Conservation (phyloP, 2,329 filamentous ascomycete genomes). For the Tolypocladium ophioglossoides region DNA sequence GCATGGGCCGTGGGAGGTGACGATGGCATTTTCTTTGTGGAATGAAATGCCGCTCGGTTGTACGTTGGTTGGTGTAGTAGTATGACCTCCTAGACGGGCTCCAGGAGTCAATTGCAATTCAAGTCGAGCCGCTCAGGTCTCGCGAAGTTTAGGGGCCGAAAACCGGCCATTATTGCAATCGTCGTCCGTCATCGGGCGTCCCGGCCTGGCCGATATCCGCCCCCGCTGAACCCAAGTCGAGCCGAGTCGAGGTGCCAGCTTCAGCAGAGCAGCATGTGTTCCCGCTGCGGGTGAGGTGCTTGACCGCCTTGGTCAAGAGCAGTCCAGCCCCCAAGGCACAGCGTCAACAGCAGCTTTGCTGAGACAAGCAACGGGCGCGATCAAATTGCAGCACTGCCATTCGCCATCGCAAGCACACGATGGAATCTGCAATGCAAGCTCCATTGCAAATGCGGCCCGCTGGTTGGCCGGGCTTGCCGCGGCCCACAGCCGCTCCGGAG, state of each 20-base stretch:
- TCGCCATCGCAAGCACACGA: background rate
- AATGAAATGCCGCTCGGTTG: background rate
- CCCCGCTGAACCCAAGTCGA: no score
- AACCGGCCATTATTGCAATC: no score
- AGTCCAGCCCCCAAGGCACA: background rate
- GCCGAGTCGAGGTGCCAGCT: no score
- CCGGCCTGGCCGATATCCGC: no score
- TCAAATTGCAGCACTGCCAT: background rate
- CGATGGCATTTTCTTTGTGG: background rate
- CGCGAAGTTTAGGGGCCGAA: no score
- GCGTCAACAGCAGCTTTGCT: background rate
- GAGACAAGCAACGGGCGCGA: background rate
- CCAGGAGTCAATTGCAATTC: background rate
- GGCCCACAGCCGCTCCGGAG: background rate
- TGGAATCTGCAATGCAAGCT: no score
- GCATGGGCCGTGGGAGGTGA: background rate
- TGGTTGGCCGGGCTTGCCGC: constrained; percentile 13
- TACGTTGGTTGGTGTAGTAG: background rate
- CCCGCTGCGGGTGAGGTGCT: no score
- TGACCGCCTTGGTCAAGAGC: no score
- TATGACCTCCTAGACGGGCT: background rate
- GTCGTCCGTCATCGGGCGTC: no score
- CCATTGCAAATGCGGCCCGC: constrained; percentile 12
- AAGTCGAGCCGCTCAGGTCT: background rate
- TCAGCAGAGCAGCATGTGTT: no score